Percentiles rank a stretch among this genome's conserved stretches.
Conservation (phyloP, 129 eudicot species). For the Flaveria linearis region DNA sequence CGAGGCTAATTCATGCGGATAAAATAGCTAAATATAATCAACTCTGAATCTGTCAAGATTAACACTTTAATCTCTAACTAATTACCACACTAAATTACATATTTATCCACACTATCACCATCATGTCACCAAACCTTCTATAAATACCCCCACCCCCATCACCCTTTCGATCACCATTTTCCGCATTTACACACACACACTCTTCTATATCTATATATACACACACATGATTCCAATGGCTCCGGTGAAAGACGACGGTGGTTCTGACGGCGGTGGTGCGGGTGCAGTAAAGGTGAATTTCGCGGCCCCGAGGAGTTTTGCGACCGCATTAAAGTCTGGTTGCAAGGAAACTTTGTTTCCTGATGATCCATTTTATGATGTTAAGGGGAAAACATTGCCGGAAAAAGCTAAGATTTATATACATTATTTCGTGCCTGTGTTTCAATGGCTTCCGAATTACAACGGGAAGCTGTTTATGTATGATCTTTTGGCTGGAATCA, state of each 20-base stretch:
- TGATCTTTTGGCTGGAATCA: slow-evolving; percentile 85
- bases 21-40: slow-evolving; percentile 18
- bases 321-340: slow-evolving; percentile 44
- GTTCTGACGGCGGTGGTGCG: not conserved
- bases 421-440: slow-evolving; percentile 68
- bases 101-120: slow-evolving; percentile 18
- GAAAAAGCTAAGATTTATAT: slow-evolving; percentile 32
- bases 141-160: slow-evolving; percentile 14
- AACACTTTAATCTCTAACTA: slow-evolving; percentile 25
- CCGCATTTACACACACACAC: slow-evolving; percentile 2
- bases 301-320: slow-evolving; percentile 48
- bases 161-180: slow-evolving; percentile 10
- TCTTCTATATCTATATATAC: not conserved
- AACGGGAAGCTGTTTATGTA: slow-evolving; percentile 44
- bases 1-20: slow-evolving; percentile 18
- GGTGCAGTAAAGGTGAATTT: slow-evolving; percentile 46
- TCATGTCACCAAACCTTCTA: slow-evolving; percentile 4
- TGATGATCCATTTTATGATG: slow-evolving; percentile 70
- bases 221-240: slow-evolving; percentile 23
- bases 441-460: slow-evolving; percentile 76
- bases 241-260: slow-evolving; percentile 19
- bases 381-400: slow-evolving; percentile 46
- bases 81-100: slow-evolving; percentile 10
- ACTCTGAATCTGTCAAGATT: slow-evolving; percentile 25
- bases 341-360: slow-evolving; percentile 69